Evolutionary conservation across 106 monocot genomes (phyloP), one percentile per base, ranked within the genome.

Genomic region (Platanthera zijinensis): DNA sequence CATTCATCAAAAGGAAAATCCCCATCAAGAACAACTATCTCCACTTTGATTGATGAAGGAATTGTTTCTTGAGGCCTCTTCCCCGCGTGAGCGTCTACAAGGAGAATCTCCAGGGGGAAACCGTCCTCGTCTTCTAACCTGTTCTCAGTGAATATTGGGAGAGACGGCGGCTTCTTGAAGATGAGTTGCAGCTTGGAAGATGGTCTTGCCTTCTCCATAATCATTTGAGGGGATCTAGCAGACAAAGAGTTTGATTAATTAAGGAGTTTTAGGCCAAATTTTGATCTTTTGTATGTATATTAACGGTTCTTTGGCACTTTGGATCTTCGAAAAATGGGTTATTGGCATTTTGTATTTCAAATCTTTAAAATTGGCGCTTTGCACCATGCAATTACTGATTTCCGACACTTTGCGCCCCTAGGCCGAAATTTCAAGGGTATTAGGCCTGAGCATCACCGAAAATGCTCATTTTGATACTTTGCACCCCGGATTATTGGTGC

Each of bases 101-200:
- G 72, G 21, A 64, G 21, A 52, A 90, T 63, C 51, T 87, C 74
- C 46, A 85, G 75, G 9, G 83, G 80, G 53, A 25, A 79, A 1
- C 47, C 51, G 6, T 88, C 85, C 8, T 66, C 71, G 46, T 57
- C 85, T 30, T 80, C 75, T 7, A 88, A 78, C 77, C 70, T 85
- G 52, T 77, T 85, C 3, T 75, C 80, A 0, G 88, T 88, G 80
- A 85, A 88, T 69, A 88, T 72, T 5, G 88, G 80, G 10, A 80
- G 80, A 7, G 51, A 57, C 13, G 78, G 80, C 7, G 12, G 52
- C 3, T 71, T 83, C 46, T 63, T 25, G 77, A 88, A 88, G 46
- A 17, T 12, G 19, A 88, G 82, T 45, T 82, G 71, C 64, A 82
- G 6, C 5, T 21, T 39, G n/a, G 84, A 52, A 17, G 22, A 28